Base-by-base conservation (phyloP, 2,329 filamentous ascomycete species). In the Phoma sp. region DNA sequence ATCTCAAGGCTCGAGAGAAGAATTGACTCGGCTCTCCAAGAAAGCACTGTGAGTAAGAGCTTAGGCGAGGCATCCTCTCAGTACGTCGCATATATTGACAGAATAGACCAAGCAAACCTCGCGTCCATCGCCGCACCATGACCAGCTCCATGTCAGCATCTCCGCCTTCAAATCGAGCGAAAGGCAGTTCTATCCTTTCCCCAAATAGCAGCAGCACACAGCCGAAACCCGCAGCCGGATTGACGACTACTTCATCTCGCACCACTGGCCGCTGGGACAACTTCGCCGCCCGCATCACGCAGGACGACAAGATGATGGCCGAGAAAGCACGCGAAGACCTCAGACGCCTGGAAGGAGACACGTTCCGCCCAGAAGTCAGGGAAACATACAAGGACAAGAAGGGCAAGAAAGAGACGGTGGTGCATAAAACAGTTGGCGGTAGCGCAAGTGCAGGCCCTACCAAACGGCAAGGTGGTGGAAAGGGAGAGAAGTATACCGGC, bases 371-470 rank as follows among this genome's bases (percentile, higher is more conserved):
- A 15, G 51, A 58, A 29, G 29, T 52, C 1, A 36, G 41, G 31
- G 56, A 58, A 35, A 51, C 43, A 9, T 52, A 55, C 35, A 52
- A 52, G 27, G 50, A 41, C n/a, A 22, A 29, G 24, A 13, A 35
- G n/a, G 47, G 56, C 0, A 31, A 48, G n/a, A 52, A 21, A 17
- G 19, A 49, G 19, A 40, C 24, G 1, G 43, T 10, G 2, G 37
- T 52, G 4, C 39, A 51, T 25, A 38, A 43, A 6, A 35, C 25
- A 22, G 19, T 37, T 7, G 38, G 15, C 6, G 17, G 21, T 21
- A 41, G 13, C 22, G 6, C 19, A 6, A 17, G 13, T 15, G 13
- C 27, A 29, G 9, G 8, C 8, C 27, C 7, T 29, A 29, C 9
- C 27, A 12, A 29, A 9, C 27, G 3, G 27, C 25, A 29, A 29